Conservation (phyloP, 192 early-diverging fungal species). For the Geranomyces michiganensis region DNA sequence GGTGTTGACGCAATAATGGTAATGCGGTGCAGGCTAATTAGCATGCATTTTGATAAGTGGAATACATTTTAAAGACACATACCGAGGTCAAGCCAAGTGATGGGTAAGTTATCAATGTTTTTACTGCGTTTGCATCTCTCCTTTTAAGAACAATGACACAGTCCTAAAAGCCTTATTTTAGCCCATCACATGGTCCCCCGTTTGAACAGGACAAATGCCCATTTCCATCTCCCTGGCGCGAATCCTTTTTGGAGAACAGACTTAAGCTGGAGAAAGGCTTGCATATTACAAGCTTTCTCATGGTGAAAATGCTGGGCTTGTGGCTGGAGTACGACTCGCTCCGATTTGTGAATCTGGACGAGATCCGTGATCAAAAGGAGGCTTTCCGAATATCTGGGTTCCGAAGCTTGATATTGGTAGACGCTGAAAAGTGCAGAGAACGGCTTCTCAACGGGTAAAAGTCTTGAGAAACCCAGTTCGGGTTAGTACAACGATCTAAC, state of each 20-base stretch:
- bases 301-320: slow-evolving; percentile 45
- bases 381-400: slow-evolving; percentile 54
- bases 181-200: slow-evolving; percentile 25
- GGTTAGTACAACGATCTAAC: too few relatives aligned
- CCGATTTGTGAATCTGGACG: slow-evolving; percentile 51
- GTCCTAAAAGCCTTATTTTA: background rate
- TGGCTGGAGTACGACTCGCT: slow-evolving; percentile 46
- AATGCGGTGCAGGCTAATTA: background rate
- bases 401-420: slow-evolving; percentile 55
- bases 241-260: slow-evolving; percentile 48
- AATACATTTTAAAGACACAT: slow-evolving; percentile 49
- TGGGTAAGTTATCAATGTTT: background rate
- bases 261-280: slow-evolving; percentile 49
- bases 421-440: slow-evolving; percentile 61
- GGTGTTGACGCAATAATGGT: background rate
- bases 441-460: slow-evolving; percentile 53
- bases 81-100: slow-evolving; percentile 7
- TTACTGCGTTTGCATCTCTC: background rate
- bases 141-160: too few relatives aligned
- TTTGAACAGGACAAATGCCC: slow-evolving; percentile 50
- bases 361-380: slow-evolving; percentile 49
- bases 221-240: slow-evolving; percentile 54
- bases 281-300: slow-evolving; percentile 46
- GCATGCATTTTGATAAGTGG: slow-evolving; percentile 30
- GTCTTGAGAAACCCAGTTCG: too few relatives aligned